Conservation (phyloP, 345 rosid species). For the Streptanthus diversifolius region DNA sequence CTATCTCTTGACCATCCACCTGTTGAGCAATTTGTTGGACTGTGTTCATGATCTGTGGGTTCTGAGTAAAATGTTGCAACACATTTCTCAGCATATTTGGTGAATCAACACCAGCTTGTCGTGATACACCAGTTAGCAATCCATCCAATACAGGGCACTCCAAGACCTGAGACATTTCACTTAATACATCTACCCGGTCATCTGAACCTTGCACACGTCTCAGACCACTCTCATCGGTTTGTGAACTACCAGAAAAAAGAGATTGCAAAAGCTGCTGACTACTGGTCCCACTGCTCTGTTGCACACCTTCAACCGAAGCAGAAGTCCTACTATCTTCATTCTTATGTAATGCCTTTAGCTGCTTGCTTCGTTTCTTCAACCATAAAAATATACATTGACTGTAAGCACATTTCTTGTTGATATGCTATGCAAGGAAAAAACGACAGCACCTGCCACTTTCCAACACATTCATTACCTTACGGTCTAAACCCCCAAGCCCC, state of each 20-base stretch:
- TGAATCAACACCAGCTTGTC: constrained; percentile 75
- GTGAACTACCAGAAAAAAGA: constrained; percentile 52
- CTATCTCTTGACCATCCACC: constrained; percentile 68
- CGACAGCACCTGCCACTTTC: not conserved
- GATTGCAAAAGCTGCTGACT: constrained; percentile 64
- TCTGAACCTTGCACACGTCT: constrained; percentile 40
- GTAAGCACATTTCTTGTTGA: not conserved
- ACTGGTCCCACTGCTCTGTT: constrained; percentile 34
- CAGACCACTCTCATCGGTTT: constrained; percentile 23
- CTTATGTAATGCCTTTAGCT: constrained; percentile 34
- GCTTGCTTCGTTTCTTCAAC: constrained; percentile 49
- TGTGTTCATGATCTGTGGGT: constrained; percentile 77
- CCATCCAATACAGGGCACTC: constrained; percentile 66
- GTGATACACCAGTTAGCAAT: constrained; percentile 64
- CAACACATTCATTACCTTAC: constrained; percentile 52
- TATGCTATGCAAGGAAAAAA: not conserved
- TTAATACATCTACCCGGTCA: constrained; percentile 47
- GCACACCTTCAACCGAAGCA: constrained; percentile 39
- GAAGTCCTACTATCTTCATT: constrained; percentile 42
- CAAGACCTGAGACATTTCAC: constrained; percentile 65
- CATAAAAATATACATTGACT: constrained; percentile 11
- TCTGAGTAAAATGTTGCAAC: constrained; percentile 81
- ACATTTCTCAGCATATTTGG: constrained; percentile 74
- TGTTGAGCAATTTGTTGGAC: constrained; percentile 90
- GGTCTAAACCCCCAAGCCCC: constrained; percentile 77